Conservation (phyloP, 129 eudicot species). For the Flaveria robusta region DNA sequence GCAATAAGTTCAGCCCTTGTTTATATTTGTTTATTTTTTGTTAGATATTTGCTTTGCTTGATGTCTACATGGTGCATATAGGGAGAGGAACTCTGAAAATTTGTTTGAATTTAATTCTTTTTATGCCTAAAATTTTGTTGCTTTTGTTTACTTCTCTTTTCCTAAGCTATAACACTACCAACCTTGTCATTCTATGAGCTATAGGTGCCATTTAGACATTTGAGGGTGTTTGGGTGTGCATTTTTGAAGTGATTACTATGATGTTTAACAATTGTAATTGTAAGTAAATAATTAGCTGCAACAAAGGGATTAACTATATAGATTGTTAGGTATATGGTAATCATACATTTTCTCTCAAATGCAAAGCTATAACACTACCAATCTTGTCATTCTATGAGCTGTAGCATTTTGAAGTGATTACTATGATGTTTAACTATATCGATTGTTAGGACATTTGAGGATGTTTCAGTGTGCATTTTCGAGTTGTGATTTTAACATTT, state of each 20-base stretch:
- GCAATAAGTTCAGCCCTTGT: conserved; percentile 10
- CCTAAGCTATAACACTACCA: neutral
- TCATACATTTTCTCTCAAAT: too few relatives aligned
- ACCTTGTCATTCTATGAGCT: conserved; percentile 16
- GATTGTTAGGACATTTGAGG: too few relatives aligned
- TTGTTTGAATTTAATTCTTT: neutral
- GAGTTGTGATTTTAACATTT: too few relatives aligned
- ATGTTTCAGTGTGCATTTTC: too few relatives aligned
- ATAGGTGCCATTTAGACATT: neutral
- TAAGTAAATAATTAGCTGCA: neutral
- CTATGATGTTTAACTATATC: too few relatives aligned
- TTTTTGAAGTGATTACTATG: neutral
- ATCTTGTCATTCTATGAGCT: too few relatives aligned
- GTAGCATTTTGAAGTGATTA: too few relatives aligned
- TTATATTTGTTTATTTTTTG: neutral
- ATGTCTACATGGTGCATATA: conserved; percentile 9
- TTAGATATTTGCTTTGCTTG: conserved; percentile 2
- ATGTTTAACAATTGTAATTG: neutral
- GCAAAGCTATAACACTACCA: too few relatives aligned
- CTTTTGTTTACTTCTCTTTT: neutral
- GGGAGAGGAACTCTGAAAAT: neutral
- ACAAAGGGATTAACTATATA: neutral
- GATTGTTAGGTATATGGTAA: neutral
- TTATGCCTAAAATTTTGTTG: neutral
- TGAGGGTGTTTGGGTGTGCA: neutral